These are phyloP conservation scores for Fusarium lyarnte DNA, from an alignment of 2,329 filamentous ascomycete species.

Conservation along the genomic window DNA sequence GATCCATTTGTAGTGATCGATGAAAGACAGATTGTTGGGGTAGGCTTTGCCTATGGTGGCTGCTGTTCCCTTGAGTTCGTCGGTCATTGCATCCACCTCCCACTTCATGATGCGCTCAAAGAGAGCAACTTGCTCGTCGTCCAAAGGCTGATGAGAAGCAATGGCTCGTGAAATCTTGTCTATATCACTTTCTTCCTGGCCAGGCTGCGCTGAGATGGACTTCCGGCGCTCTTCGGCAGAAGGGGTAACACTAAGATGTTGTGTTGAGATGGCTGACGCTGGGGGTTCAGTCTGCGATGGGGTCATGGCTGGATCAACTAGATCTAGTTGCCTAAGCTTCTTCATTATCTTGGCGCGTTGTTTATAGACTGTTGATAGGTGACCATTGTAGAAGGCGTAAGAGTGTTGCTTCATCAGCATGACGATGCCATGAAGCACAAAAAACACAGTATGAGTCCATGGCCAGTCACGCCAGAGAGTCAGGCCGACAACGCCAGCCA, in stretches of 20 bases:
- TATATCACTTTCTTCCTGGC: slow-evolving; percentile 61
- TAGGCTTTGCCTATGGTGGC: slow-evolving; percentile 63
- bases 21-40: slow-evolving; percentile 73
- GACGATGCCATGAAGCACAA: slow-evolving; percentile 76
- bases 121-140: slow-evolving; percentile 68
- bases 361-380: slow-evolving; percentile 70
- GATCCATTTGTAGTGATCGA: slow-evolving; percentile 77
- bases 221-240: slow-evolving; percentile 56
- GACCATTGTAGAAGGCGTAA: slow-evolving; percentile 82
- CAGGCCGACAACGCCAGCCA: slow-evolving; percentile 70
- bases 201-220: slow-evolving; percentile 48
- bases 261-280: slow-evolving; percentile 55
- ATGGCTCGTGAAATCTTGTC: slow-evolving; percentile 70
- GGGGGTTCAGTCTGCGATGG: slow-evolving; percentile 55
- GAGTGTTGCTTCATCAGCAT: slow-evolving; percentile 89
- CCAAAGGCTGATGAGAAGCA: slow-evolving; percentile 67
- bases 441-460: slow-evolving; percentile 84
- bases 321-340: slow-evolving; percentile 67
- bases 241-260: slow-evolving; percentile 55
- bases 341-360: slow-evolving; percentile 55
- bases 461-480: slow-evolving; percentile 79
- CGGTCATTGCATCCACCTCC: slow-evolving; percentile 71
- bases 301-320: slow-evolving; percentile 56
- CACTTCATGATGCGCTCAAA: slow-evolving; percentile 73
- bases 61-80: slow-evolving; percentile 73